Evolutionary conservation across 2,329 filamentous ascomycete species (phyloP).

Genomic region (Teratosphaeria pseudoeucalypti): DNA sequence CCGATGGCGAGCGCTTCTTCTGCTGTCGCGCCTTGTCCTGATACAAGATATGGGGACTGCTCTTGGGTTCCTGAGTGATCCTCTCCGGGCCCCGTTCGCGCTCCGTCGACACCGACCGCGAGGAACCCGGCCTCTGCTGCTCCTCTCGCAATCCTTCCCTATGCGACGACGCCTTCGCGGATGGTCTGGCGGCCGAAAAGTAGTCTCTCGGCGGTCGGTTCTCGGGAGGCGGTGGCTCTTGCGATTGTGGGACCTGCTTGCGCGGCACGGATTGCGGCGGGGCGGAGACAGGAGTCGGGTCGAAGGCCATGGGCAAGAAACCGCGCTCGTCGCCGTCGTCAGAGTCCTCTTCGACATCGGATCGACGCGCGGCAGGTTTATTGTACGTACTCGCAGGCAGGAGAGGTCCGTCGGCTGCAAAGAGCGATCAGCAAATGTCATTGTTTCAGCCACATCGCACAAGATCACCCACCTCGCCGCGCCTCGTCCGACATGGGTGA

Average conservation of each 20-base stretch:
- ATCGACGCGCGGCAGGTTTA: slow-evolving; percentile 57
- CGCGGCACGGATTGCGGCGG: slow-evolving; percentile 13
- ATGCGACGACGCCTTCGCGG: slow-evolving; percentile 22
- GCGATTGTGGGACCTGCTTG: slow-evolving; percentile 14
- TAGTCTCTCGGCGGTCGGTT: slow-evolving; percentile 32
- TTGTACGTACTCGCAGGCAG: slow-evolving; percentile 69
- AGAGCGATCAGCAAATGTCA: neutral
- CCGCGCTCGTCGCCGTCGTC: slow-evolving; percentile 48
- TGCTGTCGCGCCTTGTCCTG: slow-evolving; percentile 68
- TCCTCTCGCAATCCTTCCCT: slow-evolving; percentile 33
- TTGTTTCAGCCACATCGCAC: slow-evolving; percentile 15
- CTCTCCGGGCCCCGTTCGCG: slow-evolving; percentile 22
- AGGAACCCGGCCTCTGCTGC: slow-evolving; percentile 25
- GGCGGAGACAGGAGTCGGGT: slow-evolving; percentile 33
- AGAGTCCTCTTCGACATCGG: slow-evolving; percentile 48
- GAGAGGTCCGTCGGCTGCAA: slow-evolving; percentile 47
- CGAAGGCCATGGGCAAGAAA: slow-evolving; percentile 42
- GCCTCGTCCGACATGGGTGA: slow-evolving; percentile 27
- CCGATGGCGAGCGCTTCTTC: slow-evolving; percentile 30
- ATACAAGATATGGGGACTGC: slow-evolving; percentile 80
- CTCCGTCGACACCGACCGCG: slow-evolving; percentile 37
- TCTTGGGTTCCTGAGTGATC: slow-evolving; percentile 28
- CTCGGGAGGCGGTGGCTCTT: slow-evolving; percentile 20
- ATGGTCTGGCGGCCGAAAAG: slow-evolving; percentile 29
- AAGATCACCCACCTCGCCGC: slow-evolving; percentile 21